Evolutionary conservation across 805 yeast species (phyloP), one percentile per base, ranked within the genome.

Genomic region (Schizosaccharomyces octosporus): DNA sequence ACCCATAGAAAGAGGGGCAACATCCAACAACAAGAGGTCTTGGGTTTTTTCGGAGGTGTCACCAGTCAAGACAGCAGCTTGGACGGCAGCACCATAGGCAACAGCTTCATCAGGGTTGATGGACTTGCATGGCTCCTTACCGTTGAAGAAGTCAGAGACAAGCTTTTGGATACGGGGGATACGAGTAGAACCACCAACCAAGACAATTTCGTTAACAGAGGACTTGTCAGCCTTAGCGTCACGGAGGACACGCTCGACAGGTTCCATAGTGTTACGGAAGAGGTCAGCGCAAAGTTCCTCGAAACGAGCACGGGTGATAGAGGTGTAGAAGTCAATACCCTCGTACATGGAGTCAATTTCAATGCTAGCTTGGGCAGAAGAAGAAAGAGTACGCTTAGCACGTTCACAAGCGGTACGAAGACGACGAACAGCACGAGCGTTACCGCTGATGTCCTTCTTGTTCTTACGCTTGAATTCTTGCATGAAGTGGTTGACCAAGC

Each of bases 41-140:
- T 88, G 95, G 64, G 96, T 89, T 84, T 87, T 87, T 65, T 95
- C 83, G 54, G 96, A 88, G 68, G 90, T 83, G 76, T 88, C 96
- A 78, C 97, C 97, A 64, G 95, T 82, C 73, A 88, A 81, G 72
- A 88, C 88, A 68, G 96, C 96, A 67, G 95, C 96, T 79, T 88
- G 97, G 68, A 88, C 96, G 65, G 96, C 96, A 68, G 97, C 97
- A 84, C 97, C 96, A 78, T 88, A 88, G 71, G 97, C 97, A 75
- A 88, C 97, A 71, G 97, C 97, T 79, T 88, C 97, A 80, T 88
- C 97, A 69, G 97, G 96, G 82, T 88, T 88, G 76, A 88, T 88
- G 62, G 95, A 86, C 78, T 83, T 85, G 80, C 87, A 87, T 76
- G 95, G 95, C 78, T 88, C 95, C 79, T 88, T 89, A 73, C 96